Base-by-base conservation (phyloP, 495 filamentous ascomycete species). In the Xylaria acuta region DNA sequence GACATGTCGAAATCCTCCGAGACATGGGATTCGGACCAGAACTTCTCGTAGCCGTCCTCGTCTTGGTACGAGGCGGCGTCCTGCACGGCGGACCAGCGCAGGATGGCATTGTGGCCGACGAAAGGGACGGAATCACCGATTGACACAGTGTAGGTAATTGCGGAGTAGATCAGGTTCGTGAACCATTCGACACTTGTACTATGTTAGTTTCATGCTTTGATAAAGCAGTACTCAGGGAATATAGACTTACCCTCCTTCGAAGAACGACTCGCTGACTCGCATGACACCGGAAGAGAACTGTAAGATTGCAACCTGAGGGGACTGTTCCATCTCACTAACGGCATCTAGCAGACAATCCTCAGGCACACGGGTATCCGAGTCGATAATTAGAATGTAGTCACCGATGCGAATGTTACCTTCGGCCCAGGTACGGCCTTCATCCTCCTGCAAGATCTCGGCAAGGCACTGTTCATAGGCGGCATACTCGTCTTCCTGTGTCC, bases 1-100 rank as follows among this genome's bases (percentile, higher is more conserved):
- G 91, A 85, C 89, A 93, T 92, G 47, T 93, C 91, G 69, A 93
- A 93, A 73, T 93, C 91, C 72, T 93, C 91, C 0, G 91, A 92
- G 53, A 93, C 91, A 71, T 90, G 90, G 0, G 83, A 85, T 77
- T 93, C 91, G 16, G 90, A 92, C 91, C 91, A 93, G 80, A 86
- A 93, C 74, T 92, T 92, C 76, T 92, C 89, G 69, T 86, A 81
- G 38, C 78, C 78, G 49, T 83, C 82, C 53, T 79, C 79, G 70
- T 84, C 82, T 0, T 70, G 54, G 68, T 80, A 81, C 8, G 76
- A 64, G 5, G 85, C 86, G 51, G 92, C 88, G 53, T 89, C 84
- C 79, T 93, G 91, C 22, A 93, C 82, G 20, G 91, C 91, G 49
- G 84, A 80, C 91, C 91, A 93, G 38, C 91, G 86, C 25, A 93